Percentiles rank a stretch among this genome's conserved stretches.
phyloP scores from a whole-genome alignment of 106 monocot species.

The Cymbidium sinense region DNA sequence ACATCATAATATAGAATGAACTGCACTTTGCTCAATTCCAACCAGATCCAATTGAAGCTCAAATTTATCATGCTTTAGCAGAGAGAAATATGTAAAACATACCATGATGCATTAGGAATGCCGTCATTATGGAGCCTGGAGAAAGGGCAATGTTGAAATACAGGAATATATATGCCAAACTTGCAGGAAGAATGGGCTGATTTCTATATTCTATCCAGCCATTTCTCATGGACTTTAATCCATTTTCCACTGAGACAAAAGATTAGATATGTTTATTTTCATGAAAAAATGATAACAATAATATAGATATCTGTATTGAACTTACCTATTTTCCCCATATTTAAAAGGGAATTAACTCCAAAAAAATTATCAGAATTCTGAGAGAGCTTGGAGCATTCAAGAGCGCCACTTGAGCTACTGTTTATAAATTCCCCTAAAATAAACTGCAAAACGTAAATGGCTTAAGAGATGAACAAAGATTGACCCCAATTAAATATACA shows the following conservation, averaged over 20 bases:
- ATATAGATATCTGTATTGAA: not conserved
- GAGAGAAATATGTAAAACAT: constrained; percentile 14
- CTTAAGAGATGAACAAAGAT: not conserved
- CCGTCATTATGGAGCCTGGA: constrained; percentile 93
- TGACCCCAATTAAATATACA: not conserved
- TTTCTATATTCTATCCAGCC: constrained; percentile 83
- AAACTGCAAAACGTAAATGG: constrained; percentile 39
- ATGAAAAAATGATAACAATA: constrained; percentile 1
- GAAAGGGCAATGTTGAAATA: constrained; percentile 93
- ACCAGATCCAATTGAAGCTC: not conserved
- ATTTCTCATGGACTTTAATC: constrained; percentile 50
- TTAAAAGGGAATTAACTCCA: constrained; percentile 13
- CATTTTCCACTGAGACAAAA: constrained; percentile 53
- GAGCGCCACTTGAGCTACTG: constrained; percentile 60
- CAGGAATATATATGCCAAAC: constrained; percentile 81
- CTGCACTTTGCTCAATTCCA: not conserved
- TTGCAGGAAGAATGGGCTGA: constrained; percentile 92
- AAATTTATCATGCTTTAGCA: not conserved
- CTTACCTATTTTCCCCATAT: constrained; percentile 50
- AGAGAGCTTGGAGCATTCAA: constrained; percentile 49
- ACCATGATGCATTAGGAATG: constrained; percentile 83
- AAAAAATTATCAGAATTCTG: constrained; percentile 24
- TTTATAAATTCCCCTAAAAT: constrained; percentile 69
- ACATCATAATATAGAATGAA: not conserved
- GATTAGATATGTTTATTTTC: not conserved